Base-by-base conservation (phyloP, 495 filamentous ascomycete species). In the Hypoxylon crocopeplum region DNA sequence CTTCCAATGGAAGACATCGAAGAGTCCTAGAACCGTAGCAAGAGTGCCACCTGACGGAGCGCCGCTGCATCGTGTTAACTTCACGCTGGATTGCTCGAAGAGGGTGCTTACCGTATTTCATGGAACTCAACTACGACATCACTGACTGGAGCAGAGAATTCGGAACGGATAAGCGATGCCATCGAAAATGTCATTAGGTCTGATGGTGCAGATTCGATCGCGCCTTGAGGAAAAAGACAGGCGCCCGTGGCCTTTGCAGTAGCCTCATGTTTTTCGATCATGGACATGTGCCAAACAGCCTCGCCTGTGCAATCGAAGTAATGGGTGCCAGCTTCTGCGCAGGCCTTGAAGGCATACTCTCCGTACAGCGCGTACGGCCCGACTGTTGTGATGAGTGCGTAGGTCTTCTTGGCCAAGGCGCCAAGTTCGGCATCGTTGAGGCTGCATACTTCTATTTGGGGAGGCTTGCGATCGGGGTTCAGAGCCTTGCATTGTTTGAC, bases 221-320 rank as follows among this genome's bases (percentile, higher is more conserved):
- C 94, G 62, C 87, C 85, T 64, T 91, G 88, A 7, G 91, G 90
- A 46, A 98, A 92, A 52, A 97, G 88, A 71, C 94, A 88, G 20
- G 91, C 89, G 38, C 89, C 88, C 56, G 80, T 92, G 11, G 73
- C 70, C 66, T 92, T 85, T 12, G 94, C 94, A 0, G 74, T 80
- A 10, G 85, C 79, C 53, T 93, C 83, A 67, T 96, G 94, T 60
- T 91, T 89, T 13, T 85, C 79, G 48, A 97, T 84, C 79, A 97
- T 94, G 19, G 83, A 75, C 52, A 81, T 75, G 20, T 92, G 82
- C 84, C 89, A 98, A 6, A 90, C 88, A 6, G 84, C 83, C 69
- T 98, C 94, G 30, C 93, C 93, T 10, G 93, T 97, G 24, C 84
- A 84, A 76, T 97, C 93, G 36, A 98, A 77, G 69, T 97, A 97